Base-by-base conservation (phyloP, 805 yeast genomes). In the Isabelozyma gotoi region DNA sequence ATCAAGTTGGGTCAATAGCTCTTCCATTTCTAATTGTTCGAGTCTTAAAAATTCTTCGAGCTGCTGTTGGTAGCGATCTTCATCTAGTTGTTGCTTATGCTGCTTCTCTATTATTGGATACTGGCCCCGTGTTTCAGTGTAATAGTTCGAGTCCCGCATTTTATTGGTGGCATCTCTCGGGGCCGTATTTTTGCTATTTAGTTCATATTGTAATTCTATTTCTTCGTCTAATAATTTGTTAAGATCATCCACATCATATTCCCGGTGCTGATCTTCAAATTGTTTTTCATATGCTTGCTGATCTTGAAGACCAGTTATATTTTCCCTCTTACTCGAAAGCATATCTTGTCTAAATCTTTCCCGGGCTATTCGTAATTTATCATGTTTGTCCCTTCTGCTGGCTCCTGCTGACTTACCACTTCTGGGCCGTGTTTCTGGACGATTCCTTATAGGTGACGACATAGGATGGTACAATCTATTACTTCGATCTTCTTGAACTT, bases 201-300 rank as follows among this genome's bases (percentile, higher is more conserved):
- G 14, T 7, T 39, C 36, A 11, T 8, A 12, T 2, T 32, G 19
- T 14, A 19, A 8, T 6, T 31, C 37, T 7, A 15, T 33, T 38
- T 63, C 62, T 18, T 60, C 65, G 8, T 60, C 60, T 7, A 62
- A 48, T 31, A 60, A 46, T 38, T 49, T 51, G 29, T 61, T 60
- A 11, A 51, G 41, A 21, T 56, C 62, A 10, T 10, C 29, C n/a
- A 10, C 29, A 24, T 2, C 29, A 3, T 24, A 24, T n/a, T 32
- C 31, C 15, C 47, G 36, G 31, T 40, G 29, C 18, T 51, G 48
- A 10, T 42, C 34, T 6, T 46, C 44, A 34, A 47, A 47, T 31
- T 47, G 24, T 21, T 38, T 20, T 10, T 45, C 38, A 15, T 31
- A 36, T 33, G 56, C 58, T 4, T 35, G 21, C 12, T 21, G 31